Conservation (phyloP, 441 rosid genomes). For the Mallotus repandus region DNA sequence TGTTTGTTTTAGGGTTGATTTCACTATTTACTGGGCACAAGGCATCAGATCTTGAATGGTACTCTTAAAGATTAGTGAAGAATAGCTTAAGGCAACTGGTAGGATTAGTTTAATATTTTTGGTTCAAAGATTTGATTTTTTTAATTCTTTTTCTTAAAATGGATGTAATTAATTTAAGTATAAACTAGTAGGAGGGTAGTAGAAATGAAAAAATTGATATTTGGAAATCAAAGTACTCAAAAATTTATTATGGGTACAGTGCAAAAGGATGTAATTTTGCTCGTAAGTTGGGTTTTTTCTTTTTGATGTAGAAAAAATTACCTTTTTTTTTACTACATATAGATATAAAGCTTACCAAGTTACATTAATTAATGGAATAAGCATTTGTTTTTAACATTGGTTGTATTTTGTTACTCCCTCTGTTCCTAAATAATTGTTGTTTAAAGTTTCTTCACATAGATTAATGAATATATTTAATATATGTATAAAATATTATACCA, state of each 20-base stretch:
- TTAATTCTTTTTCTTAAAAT: background rate
- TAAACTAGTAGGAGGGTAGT: conserved; percentile 42
- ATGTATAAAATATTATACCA: no score
- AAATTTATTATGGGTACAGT: conserved; percentile 75
- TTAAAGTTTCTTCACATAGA: no score
- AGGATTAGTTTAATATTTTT: conserved; percentile 5
- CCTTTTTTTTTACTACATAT: no score
- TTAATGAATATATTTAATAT: no score
- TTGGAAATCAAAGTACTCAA: conserved; percentile 77
- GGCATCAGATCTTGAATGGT: conserved; percentile 96
- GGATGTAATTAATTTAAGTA: background rate
- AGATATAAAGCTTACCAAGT: no score
- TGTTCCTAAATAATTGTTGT: no score
- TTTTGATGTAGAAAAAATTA: no score
- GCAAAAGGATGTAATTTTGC: conserved; percentile 61
- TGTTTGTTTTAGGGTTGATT: conserved; percentile 78
- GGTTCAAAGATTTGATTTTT: background rate
- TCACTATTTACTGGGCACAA: conserved; percentile 92
- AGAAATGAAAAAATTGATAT: conserved; percentile 67
- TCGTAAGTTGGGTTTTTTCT: conserved; percentile 43
- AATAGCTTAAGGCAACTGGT: conserved; percentile 53
- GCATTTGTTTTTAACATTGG: no score
- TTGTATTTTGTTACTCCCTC: no score
- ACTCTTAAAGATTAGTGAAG: conserved; percentile 72
- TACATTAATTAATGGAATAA: no score